Conservation (phyloP, 371 early-diverging fungal genomes). For the Rhizomucor miehei region DNA sequence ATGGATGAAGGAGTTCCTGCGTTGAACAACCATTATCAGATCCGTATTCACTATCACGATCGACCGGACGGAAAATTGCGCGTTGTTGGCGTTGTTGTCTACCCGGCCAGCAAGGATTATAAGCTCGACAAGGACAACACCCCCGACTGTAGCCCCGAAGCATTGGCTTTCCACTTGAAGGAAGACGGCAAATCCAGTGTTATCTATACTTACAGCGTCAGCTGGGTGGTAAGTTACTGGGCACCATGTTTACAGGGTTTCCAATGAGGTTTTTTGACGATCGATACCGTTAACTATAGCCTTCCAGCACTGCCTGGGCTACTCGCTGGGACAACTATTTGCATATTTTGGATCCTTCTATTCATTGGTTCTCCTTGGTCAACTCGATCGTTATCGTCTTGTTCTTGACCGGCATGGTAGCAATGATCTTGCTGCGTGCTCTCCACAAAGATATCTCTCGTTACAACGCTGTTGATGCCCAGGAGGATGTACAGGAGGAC, state of each 20-base stretch:
- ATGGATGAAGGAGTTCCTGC: conserved; percentile 4
- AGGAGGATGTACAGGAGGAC: conserved; percentile 88
- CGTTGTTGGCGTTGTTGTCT: conserved; percentile 82
- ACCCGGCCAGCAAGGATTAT: conserved; percentile 55
- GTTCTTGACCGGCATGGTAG: conserved; percentile 87
- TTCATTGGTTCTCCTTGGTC: conserved; percentile 78
- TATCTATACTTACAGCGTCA: conserved; percentile 81
- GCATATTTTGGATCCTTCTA: conserved; percentile 79
- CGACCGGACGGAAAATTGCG: conserved; percentile 50
- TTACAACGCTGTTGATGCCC: conserved; percentile 71
- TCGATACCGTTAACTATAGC: conserved; percentile 20
- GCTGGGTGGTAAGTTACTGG: conserved; percentile 69
- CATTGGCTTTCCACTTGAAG: conserved; percentile 47
- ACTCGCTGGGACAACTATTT: conserved; percentile 95
- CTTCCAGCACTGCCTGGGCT: conserved; percentile 77
- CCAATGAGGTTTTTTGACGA: neutral
- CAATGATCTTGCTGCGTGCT: conserved; percentile 81
- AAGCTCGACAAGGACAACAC: conserved; percentile 35
- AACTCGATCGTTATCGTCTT: conserved; percentile 88
- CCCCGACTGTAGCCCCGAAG: conserved; percentile 33
- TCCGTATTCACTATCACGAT: conserved; percentile 76
- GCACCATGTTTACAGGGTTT: too few species aligned
- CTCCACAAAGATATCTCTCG: conserved; percentile 84
- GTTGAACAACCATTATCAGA: conserved; percentile 53
- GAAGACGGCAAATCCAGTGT: conserved; percentile 49